phyloP scores from a whole-genome alignment of 208 protist genomes.

The Trypanosoma mega region DNA sequence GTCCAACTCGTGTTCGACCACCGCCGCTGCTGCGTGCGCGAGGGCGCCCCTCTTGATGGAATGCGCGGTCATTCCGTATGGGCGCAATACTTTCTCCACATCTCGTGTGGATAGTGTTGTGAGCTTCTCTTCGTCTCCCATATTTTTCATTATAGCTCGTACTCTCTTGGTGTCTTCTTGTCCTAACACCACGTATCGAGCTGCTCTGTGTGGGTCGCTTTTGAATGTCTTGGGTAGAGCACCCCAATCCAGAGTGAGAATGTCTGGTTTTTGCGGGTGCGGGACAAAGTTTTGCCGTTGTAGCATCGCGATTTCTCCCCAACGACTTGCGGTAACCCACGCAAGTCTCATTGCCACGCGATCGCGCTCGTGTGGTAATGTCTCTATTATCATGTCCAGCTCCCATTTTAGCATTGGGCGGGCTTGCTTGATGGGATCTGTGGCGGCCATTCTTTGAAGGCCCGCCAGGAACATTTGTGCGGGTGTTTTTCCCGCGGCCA shows the following conservation, averaged over 20 bases:
- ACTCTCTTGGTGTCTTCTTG: background rate
- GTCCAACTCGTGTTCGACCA: background rate
- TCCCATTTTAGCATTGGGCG: background rate
- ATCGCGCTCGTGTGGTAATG: background rate
- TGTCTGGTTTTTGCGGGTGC: too few species aligned
- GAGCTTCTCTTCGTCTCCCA: background rate
- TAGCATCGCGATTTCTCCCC: too few species aligned
- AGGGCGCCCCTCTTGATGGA: background rate
- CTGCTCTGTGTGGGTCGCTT: too few species aligned
- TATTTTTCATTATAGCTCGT: background rate
- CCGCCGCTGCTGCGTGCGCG: background rate
- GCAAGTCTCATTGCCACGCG: background rate
- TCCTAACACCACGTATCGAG: too few species aligned
- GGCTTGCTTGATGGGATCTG: background rate
- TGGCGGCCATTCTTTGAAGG: background rate
- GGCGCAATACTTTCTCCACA: background rate
- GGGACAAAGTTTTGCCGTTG: too few species aligned
- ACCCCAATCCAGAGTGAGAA: too few species aligned
- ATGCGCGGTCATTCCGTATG: constrained; percentile 10
- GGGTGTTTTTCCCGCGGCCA: background rate
- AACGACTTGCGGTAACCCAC: too few species aligned
- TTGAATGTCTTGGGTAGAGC: too few species aligned
- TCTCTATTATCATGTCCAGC: background rate
- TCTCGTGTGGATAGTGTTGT: background rate
- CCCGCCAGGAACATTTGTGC: background rate